Conservation (phyloP, 192 early-diverging fungal genomes). For the Linnemannia exigua region DNA sequence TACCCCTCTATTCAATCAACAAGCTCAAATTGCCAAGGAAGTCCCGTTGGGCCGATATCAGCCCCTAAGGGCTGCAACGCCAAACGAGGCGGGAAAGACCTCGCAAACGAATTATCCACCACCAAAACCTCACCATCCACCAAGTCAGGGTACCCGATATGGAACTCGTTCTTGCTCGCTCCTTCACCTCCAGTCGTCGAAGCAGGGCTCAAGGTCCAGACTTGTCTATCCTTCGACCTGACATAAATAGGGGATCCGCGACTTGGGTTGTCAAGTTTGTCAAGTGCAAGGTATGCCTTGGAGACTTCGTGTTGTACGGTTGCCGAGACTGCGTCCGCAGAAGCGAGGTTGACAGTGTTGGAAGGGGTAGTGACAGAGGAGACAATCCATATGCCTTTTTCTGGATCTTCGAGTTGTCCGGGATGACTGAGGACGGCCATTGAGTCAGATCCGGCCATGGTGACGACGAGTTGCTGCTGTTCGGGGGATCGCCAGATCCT, state of each 20-base stretch:
- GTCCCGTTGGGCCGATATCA: neutral
- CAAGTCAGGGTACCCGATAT: neutral
- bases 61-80: neutral
- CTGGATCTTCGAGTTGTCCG: neutral
- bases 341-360: neutral
- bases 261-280: neutral
- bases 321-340: neutral
- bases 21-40: conserved; percentile 1
- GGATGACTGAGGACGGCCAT: neutral
- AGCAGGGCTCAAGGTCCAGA: neutral
- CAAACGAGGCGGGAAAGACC: neutral
- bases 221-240: neutral
- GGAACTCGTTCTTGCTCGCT: neutral
- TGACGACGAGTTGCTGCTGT: neutral
- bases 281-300: neutral
- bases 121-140: neutral
- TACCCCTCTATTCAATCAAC: neutral
- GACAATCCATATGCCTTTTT: neutral
- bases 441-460: neutral
- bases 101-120: conserved; percentile 1
- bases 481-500: conserved; percentile 6
- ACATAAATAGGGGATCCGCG: neutral
- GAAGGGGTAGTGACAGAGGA: neutral
- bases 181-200: neutral
- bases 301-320: neutral